Base-by-base conservation (phyloP, 179 eudicot genomes). In the Silene coronaria region DNA sequence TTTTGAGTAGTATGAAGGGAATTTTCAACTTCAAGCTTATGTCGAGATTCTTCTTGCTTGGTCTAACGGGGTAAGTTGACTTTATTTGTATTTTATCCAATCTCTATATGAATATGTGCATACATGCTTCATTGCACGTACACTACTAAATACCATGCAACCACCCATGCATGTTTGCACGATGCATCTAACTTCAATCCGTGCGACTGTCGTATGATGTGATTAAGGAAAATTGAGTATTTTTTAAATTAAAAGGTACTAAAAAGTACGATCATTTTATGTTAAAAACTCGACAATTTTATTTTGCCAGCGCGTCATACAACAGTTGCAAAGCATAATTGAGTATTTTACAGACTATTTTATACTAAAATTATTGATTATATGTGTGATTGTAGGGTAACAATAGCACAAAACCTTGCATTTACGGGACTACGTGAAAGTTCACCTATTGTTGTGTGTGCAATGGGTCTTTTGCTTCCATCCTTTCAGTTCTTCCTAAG, bases 341-440 rank as follows among this genome's bases (percentile, higher is more conserved):
- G n/a, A n/a, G n/a, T n/a, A n/a, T n/a, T n/a, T n/a, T n/a, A n/a
- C n/a, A n/a, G n/a, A n/a, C n/a, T n/a, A n/a, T n/a, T n/a, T n/a
- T n/a, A n/a, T n/a, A n/a, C n/a, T n/a, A n/a, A n/a, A n/a, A 51
- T 51, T 16, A 51, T 51, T 51, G 19, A 51, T 51, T 16, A 51
- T 13, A 51, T 3, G 0, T 51, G 19, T 51, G 57, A 28, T 17
- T 12, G 84, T 85, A 92, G 97, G 88, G 78, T 89, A 48, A 86
- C 93, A n/a, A 79, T 92, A n/a, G 89, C 91, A n/a, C 97, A 92
- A 76, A 92, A 90, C 76, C 87, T 92, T n/a, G 93, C 96, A 78
- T 90, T 85, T 79, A 82, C 90, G 23, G 97, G 96, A 9, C 65
- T 90, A 72, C 84, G 88, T 60, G 90, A 88, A 76, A 92, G 97